A percentile compares a stretch with the other conserved stretches of the same genome.
Evolutionary conservation across 2,329 filamentous ascomycete genomes (phyloP).

Genomic region (Peltaster fructicola): DNA sequence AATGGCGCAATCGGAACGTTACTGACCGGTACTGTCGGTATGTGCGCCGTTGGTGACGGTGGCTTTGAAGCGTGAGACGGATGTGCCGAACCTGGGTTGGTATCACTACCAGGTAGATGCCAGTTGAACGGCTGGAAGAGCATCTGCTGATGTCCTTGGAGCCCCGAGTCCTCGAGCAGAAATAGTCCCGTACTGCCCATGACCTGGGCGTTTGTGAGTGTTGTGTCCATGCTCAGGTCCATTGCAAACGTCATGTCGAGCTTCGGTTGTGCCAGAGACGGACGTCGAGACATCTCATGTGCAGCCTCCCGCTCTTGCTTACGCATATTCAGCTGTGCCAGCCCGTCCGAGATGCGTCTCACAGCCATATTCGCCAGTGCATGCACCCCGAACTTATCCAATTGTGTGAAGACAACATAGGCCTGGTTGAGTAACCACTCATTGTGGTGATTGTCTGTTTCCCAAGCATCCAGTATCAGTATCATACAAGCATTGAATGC

Average conservation of each 20-base stretch:
- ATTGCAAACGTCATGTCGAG: not conserved
- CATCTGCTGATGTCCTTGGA: constrained; percentile 17
- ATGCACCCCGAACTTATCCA: constrained; percentile 26
- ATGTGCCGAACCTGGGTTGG: constrained; percentile 3
- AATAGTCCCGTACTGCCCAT: constrained; percentile 32
- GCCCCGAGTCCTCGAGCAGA: constrained; percentile 27
- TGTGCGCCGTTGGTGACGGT: constrained; percentile 6
- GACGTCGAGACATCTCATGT: constrained; percentile 5
- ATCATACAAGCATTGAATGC: constrained; percentile 35
- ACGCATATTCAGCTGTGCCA: constrained; percentile 11
- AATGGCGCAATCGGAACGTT: constrained; percentile 17
- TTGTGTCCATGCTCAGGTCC: constrained; percentile 18
- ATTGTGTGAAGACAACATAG: constrained; percentile 24
- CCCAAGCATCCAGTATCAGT: constrained; percentile 28
- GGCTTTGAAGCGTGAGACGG: constrained; percentile 6
- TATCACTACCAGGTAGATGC: constrained; percentile 2
- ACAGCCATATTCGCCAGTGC: constrained; percentile 28
- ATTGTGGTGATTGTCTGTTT: constrained; percentile 22
- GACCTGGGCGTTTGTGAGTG: constrained; percentile 29
- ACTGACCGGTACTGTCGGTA: constrained; percentile 12
- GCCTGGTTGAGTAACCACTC: constrained; percentile 24
- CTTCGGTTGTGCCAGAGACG: constrained; percentile 2
- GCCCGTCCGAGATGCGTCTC: constrained; percentile 19
- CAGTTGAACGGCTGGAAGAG: constrained; percentile 3
- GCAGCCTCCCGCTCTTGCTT: constrained; percentile 5